phyloP scores from a whole-genome alignment of 2,329 filamentous ascomycete genomes.

The Colletotrichum theobromicola region DNA sequence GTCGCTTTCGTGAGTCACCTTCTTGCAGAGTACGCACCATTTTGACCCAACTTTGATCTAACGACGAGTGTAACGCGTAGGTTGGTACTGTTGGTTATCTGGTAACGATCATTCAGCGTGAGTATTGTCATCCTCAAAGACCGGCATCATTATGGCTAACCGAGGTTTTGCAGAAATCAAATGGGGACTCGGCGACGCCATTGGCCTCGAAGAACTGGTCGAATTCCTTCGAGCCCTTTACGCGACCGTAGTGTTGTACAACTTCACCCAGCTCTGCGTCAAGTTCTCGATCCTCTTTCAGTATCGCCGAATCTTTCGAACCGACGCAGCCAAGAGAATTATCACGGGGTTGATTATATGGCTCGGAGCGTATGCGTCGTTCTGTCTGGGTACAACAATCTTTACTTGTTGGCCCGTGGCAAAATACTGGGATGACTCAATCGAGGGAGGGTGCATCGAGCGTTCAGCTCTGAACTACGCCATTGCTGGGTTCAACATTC shows the following conservation, averaged over 20 bases:
- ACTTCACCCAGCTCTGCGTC: constrained; percentile 26
- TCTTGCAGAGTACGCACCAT: not conserved
- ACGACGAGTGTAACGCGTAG: not conserved
- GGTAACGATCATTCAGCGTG: not conserved
- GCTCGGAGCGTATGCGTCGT: constrained; percentile 24
- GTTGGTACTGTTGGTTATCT: not conserved
- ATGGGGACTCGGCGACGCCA: constrained; percentile 26
- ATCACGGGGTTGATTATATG: constrained; percentile 27
- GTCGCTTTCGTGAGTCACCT: constrained; percentile 16
- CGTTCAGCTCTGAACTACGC: constrained; percentile 26
- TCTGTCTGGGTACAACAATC: constrained; percentile 26
- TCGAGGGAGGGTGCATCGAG: constrained; percentile 28
- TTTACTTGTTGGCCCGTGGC: constrained; percentile 31
- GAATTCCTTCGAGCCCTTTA: constrained; percentile 27
- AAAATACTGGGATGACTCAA: constrained; percentile 30
- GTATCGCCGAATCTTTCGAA: constrained; percentile 31
- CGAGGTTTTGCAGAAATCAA: constrained; percentile 21
- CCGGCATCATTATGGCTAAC: not conserved
- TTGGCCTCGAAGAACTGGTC: constrained; percentile 12
- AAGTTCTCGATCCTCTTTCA: constrained; percentile 34
- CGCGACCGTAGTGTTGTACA: constrained; percentile 29
- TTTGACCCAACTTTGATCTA: not conserved
- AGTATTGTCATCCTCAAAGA: not conserved
- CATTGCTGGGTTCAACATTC: constrained; percentile 36
- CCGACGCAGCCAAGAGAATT: constrained; percentile 23